Base-by-base conservation (phyloP, 176 grass and related monocot species). In the Puya raimondii region DNA sequence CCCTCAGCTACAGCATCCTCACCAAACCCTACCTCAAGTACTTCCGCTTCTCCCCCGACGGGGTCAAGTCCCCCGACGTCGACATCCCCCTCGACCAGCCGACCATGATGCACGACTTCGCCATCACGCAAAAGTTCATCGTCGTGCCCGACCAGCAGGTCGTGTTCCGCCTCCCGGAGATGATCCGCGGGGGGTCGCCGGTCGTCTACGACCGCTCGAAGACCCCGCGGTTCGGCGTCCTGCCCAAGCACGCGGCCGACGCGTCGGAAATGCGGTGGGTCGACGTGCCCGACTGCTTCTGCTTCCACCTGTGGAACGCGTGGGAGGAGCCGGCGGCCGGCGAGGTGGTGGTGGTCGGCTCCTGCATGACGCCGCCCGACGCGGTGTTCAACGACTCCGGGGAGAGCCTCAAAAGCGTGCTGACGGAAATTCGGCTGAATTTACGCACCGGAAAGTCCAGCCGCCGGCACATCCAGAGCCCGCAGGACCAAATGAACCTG, bases 291-390 rank as follows among this genome's bases (percentile, higher is more conserved):
- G 86, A 79, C 52, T 92, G 88, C 82, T 96, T 96, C 81, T 96
- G 88, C 76, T 96, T 96, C 75, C 92, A 96, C 78, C 72, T 96
- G 10, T 96, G 92, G 92, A 96, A 96, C 84, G 83, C 92, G 21
- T 96, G 89, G 94, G 94, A 92, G 75, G 94, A 92, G 48, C 64
- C 73, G 1, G 65, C 21, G 63, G 82, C 82, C 29, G 84, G 82
- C 72, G 94, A 97, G 78, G 75, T 97, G 69, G 89, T 92, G 1
- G 94, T 97, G 0, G 75, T 97, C 56, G 94, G 86, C 0, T 97
- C 94, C 23, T 97, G 94, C 89, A 92, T 97, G 94, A 97, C 89
- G 7, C 94, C 94, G 1, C 70, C 89, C 0, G 94, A 97, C 83
- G 79, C 89, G 16, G 76, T 97, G 1, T 97, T 97, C 83, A 97